Percentiles rank a stretch among this genome's conserved stretches.
phyloP scores from a whole-genome alignment of 768 basidiomycete genomes.

The Trametes coccinea region DNA sequence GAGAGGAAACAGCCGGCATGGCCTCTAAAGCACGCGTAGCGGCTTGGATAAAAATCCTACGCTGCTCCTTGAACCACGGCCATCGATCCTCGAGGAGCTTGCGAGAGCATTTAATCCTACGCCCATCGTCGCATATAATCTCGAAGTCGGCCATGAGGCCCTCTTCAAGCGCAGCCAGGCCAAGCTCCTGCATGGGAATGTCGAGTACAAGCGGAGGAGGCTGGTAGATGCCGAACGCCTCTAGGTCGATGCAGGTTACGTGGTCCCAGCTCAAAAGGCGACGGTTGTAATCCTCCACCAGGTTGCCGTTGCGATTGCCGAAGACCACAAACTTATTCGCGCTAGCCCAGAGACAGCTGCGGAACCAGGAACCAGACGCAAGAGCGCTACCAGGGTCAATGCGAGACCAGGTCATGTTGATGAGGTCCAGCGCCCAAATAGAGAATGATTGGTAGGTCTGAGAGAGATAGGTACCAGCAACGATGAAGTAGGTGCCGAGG shows the following conservation, averaged over 20 bases:
- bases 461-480: slow-evolving; percentile 94
- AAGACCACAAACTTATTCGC: slow-evolving; percentile 87
- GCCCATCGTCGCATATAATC: slow-evolving; percentile 88
- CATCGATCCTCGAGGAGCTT: slow-evolving; percentile 87
- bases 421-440: slow-evolving; percentile 92
- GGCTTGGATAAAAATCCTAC: slow-evolving; percentile 55
- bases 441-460: slow-evolving; percentile 94
- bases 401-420: slow-evolving; percentile 80
- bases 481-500: slow-evolving; percentile 86
- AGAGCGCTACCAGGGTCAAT: slow-evolving; percentile 88
- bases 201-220: slow-evolving; percentile 70
- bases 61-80: slow-evolving; percentile 90
- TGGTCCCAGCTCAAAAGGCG: slow-evolving; percentile 91
- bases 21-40: slow-evolving; percentile 58
- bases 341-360: slow-evolving; percentile 84
- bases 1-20: slow-evolving; percentile 61
- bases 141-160: slow-evolving; percentile 86
- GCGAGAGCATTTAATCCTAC: slow-evolving; percentile 78
- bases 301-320: slow-evolving; percentile 83
- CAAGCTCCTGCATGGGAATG: slow-evolving; percentile 78
- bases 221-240: slow-evolving; percentile 95
- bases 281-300: slow-evolving; percentile 91
- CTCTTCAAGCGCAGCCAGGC: slow-evolving; percentile 82
- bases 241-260: slow-evolving; percentile 85
- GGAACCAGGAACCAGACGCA: slow-evolving; percentile 91